These are phyloP conservation scores for Nicotiana knightiana DNA, from an alignment of 257 asterid species.

Conservation along the genomic window DNA sequence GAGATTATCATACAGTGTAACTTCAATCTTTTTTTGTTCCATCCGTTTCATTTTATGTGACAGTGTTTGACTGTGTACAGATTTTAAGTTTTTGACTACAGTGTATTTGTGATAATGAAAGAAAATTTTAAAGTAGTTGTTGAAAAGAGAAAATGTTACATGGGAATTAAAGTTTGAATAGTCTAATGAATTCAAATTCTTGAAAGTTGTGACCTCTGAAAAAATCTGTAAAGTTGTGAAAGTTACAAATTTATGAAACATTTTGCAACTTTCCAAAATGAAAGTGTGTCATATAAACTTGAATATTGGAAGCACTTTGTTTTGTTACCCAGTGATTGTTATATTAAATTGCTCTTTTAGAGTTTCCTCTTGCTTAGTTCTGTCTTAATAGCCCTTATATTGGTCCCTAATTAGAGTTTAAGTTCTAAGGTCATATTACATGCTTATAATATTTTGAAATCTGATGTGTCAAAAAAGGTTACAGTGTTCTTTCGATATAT, in stretches of 20 bases:
- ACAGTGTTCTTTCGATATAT: background rate
- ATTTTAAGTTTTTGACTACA: background rate
- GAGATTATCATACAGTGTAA: no score
- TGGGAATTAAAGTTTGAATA: no score
- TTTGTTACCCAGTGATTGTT: background rate
- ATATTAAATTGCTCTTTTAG: background rate
- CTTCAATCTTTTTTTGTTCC: no score
- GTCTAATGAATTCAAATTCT: no score
- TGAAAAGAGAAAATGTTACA: no score
- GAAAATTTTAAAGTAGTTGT: background rate
- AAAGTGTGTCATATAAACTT: background rate
- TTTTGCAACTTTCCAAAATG: background rate
- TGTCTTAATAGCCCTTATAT: conserved; percentile 4
- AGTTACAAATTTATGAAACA: background rate
- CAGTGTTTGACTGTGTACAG: no score
- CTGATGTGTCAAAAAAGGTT: background rate
- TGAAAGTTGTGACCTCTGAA: no score
- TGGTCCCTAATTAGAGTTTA: background rate
- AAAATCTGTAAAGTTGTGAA: no score
- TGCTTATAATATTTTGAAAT: background rate
- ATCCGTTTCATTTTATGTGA: no score
- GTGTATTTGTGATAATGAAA: background rate
- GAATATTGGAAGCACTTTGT: background rate
- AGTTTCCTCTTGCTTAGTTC: conserved; percentile 7
- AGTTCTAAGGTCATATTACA: background rate